Evolutionary conservation across 2,329 filamentous ascomycete species (phyloP), one percentile per base, ranked within the genome.

Genomic region (Botrytis tulipae): DNA sequence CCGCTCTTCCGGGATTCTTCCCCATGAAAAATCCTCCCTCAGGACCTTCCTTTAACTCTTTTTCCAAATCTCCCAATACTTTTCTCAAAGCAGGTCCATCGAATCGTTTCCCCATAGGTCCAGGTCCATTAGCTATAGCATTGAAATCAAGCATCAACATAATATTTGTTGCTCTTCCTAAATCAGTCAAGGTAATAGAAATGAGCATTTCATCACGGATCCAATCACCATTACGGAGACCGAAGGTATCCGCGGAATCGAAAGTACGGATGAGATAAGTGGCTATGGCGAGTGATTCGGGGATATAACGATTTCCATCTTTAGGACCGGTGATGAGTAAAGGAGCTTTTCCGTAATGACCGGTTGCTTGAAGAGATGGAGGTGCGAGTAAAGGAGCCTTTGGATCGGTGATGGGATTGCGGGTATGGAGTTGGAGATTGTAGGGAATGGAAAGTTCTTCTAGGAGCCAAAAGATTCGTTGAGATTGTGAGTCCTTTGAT

Each of bases 271-370:
- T 80, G 1, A 82, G 74, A 57, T 82, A 82, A 37, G 76, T 79
- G 7, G 79, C 79, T 40, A 82, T 82, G 29, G 79, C 79, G 22
- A 74, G 60, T 0, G 76, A 77, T 76, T 82, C 81, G 10, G 78
- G 75, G 32, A 82, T 78, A 51, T 71, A 73, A 22, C 76, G 73
- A 20, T 48, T 60, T 1, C 78, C 75, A n/a, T 79, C 76, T 37
- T 77, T 75, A n/a, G 78, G 75, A 29, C 77, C 78, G 54, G 80
- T 80, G 57, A 79, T 76, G 76, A 98, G 84, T 63, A 94, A 83
- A 0, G 95, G 95, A 0, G 93, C 93, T 81, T 97, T 97, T 76
- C 95, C 95, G 4, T 97, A 86, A 0, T 93, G 92, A 78, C 97
- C 93, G 35, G 96, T 84, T 74, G 93, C 90, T 42, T 70, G 22